Percentiles rank a stretch among this genome's conserved stretches.
Evolutionary conservation across 73 alveolate species (phyloP).

Genomic region (Breviolum minutum): DNA sequence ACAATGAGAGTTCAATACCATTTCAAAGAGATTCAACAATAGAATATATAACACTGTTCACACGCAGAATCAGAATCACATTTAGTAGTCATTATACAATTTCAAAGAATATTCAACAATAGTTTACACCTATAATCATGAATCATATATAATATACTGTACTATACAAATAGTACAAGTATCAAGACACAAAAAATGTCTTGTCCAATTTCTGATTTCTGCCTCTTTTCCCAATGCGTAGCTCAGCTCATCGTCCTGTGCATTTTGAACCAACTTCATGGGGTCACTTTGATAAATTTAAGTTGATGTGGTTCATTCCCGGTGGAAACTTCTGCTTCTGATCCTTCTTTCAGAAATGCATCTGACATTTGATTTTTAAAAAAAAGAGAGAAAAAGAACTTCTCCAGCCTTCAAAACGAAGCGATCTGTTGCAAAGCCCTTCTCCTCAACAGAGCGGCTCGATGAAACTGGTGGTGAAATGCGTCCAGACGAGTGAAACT

Average conservation of each 20-base stretch:
- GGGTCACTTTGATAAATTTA: too few species aligned
- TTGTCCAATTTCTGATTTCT: background rate
- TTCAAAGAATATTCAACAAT: too few species aligned
- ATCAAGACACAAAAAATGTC: too few species aligned
- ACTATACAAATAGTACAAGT: too few species aligned
- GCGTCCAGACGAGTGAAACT: too few species aligned
- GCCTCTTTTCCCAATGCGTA: slow-evolving; percentile 90
- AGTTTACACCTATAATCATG: too few species aligned
- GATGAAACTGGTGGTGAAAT: background rate
- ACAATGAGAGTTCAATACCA: background rate
- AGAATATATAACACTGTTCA: too few species aligned
- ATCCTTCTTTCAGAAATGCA: background rate
- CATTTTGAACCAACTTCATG: background rate
- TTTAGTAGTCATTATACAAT: too few species aligned
- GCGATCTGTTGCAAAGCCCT: slow-evolving; percentile 85
- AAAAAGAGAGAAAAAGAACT: too few species aligned
- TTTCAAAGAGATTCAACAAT: background rate
- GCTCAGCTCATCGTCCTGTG: slow-evolving; percentile 88
- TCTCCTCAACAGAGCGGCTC: background rate
- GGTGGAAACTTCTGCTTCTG: slow-evolving; percentile 67
- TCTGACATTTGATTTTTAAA: background rate
- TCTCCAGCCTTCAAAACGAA: slow-evolving; percentile 31
- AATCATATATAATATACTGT: too few species aligned
- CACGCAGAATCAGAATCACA: too few species aligned
- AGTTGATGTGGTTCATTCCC: background rate